Evolutionary conservation across 306 rosid species (phyloP).

Genomic region (Echinosophora koreensis): DNA sequence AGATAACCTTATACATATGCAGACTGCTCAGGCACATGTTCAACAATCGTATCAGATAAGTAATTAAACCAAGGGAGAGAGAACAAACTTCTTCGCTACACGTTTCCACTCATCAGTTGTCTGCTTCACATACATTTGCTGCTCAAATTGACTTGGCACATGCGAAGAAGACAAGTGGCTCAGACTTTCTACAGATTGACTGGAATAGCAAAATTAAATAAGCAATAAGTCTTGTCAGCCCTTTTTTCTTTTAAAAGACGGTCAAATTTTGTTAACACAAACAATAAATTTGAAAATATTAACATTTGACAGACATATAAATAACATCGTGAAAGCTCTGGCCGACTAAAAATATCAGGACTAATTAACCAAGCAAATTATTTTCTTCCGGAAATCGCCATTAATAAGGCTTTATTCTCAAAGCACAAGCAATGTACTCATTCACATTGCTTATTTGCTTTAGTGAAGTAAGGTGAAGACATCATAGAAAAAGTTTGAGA

Average conservation of each 20-base stretch:
- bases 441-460: background rate
- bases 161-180: conserved; percentile 51
- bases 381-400: conserved; percentile 20
- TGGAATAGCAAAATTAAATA: conserved; percentile 50
- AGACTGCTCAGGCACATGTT: conserved; percentile 37
- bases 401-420: conserved; percentile 18
- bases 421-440: conserved; percentile 19
- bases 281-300: conserved; percentile 22
- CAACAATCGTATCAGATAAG: conserved; percentile 32
- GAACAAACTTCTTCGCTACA: conserved; percentile 60
- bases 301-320: conserved; percentile 15
- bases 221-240: conserved; percentile 36
- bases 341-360: conserved; percentile 20
- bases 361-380: conserved; percentile 12
- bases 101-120: conserved; percentile 57
- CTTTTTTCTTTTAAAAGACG: conserved; percentile 26
- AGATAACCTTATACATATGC: conserved; percentile 37
- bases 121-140: conserved; percentile 51
- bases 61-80: conserved; percentile 44
- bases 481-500: conserved; percentile 18
- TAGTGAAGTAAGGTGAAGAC: conserved; percentile 9
- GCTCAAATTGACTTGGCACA: conserved; percentile 50
- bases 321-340: conserved; percentile 27
- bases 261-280: background rate
- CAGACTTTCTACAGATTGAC: conserved; percentile 54